These are phyloP conservation scores for Ambrosia trifida DNA, from an alignment of 129 eudicot genomes.

Conservation along the genomic window DNA sequence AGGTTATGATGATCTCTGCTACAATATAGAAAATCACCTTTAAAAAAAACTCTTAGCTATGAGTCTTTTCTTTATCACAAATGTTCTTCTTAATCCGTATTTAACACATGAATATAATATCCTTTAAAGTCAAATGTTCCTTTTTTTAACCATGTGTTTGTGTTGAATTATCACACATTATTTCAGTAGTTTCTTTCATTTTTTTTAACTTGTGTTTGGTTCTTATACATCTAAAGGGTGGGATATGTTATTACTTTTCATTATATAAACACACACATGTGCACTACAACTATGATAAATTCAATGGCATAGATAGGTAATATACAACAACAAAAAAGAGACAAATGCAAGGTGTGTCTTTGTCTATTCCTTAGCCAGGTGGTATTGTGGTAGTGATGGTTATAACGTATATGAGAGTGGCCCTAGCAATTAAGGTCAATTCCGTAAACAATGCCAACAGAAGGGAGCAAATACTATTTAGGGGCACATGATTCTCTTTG, in stretches of 20 bases:
- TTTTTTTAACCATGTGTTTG: too few species aligned
- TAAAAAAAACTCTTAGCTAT: too few species aligned
- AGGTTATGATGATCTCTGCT: too few species aligned
- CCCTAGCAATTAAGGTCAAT: conserved; percentile 29
- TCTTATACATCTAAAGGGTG: neutral
- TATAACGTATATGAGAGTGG: conserved; percentile 28
- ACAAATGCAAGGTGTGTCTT: conserved; percentile 29
- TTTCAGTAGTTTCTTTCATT: too few species aligned
- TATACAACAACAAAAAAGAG: conserved; percentile 23
- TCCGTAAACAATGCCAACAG: conserved; percentile 29
- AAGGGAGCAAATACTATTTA: conserved; percentile 13
- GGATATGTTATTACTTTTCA: neutral
- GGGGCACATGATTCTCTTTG: conserved; percentile 40
- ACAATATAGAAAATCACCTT: too few species aligned
- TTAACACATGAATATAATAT: too few species aligned
- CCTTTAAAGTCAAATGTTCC: too few species aligned
- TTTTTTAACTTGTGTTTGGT: neutral
- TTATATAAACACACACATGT: neutral
- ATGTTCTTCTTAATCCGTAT: too few species aligned
- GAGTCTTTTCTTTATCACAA: too few species aligned
- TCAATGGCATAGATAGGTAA: conserved; percentile 14
- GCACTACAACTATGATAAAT: neutral
- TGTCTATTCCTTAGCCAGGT: conserved; percentile 40
- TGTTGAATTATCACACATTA: too few species aligned
- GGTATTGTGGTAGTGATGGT: conserved; percentile 31